Evolutionary conservation across 2,329 filamentous ascomycete genomes (phyloP).

Genomic region (Sordariomycetes sp.): DNA sequence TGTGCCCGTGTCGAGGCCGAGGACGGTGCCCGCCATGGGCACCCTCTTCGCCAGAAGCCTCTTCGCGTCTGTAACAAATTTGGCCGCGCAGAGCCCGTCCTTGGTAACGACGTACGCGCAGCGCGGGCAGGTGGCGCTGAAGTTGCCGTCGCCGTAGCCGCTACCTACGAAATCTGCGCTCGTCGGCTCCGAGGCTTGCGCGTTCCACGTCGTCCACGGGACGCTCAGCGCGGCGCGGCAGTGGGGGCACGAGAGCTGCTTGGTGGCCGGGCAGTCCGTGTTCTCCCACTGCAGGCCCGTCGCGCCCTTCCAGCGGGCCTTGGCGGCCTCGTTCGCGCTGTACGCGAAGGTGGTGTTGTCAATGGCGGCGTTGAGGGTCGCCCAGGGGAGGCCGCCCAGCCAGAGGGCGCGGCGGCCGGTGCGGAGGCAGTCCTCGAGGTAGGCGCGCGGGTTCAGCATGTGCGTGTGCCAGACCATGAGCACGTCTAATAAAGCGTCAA

Average conservation of each 20-base stretch:
- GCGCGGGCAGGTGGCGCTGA: slow-evolving; percentile 34
- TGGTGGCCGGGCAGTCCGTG: slow-evolving; percentile 34
- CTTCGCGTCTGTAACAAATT: slow-evolving; percentile 47
- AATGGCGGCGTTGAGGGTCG: slow-evolving; percentile 44
- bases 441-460: slow-evolving; percentile 66
- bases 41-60: slow-evolving; percentile 30
- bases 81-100: slow-evolving; percentile 47
- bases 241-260: slow-evolving; percentile 41
- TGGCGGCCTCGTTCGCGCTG: slow-evolving; percentile 26
- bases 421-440: slow-evolving; percentile 62
- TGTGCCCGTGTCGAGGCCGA: slow-evolving; percentile 40
- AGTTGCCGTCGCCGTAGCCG: slow-evolving; percentile 51
- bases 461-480: slow-evolving; percentile 74
- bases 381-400: slow-evolving; percentile 57
- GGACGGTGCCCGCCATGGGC: slow-evolving; percentile 59
- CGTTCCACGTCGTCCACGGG: slow-evolving; percentile 49
- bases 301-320: slow-evolving; percentile 30
- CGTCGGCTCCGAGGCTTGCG: slow-evolving; percentile 12
- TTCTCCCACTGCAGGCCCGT: slow-evolving; percentile 51
- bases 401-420: slow-evolving; percentile 44
- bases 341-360: slow-evolving; percentile 46
- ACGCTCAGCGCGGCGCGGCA: slow-evolving; percentile 33
- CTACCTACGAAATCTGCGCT: slow-evolving; percentile 25
- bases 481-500: slow-evolving; percentile 39
- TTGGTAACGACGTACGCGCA: slow-evolving; percentile 44